Evolutionary conservation across 192 early-diverging fungal species (phyloP).

Genomic region (Podila epigama): DNA sequence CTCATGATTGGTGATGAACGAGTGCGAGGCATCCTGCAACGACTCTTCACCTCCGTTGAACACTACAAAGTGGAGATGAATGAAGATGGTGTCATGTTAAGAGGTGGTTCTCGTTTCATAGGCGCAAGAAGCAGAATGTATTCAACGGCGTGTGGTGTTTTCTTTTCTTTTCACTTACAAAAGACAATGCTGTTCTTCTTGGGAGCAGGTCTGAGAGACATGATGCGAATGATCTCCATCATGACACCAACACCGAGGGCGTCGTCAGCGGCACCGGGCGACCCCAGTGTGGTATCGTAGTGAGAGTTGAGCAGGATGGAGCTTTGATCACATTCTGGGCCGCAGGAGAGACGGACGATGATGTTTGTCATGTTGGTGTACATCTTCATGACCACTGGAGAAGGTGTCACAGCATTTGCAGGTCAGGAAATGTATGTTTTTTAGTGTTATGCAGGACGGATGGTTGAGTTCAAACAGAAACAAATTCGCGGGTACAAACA

Average conservation of each 20-base stretch:
- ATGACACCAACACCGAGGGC: slow-evolving; percentile 75
- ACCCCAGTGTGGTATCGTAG: slow-evolving; percentile 70
- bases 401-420: background rate
- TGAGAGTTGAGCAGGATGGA: slow-evolving; percentile 76
- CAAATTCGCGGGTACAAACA: no score
- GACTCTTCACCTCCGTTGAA: slow-evolving; percentile 85
- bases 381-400: slow-evolving; percentile 65
- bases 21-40: slow-evolving; percentile 78
- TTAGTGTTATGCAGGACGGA: no score
- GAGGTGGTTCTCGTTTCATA: no score
- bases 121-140: no score
- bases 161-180: no score
- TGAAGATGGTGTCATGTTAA: background rate
- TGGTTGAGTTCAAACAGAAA: slow-evolving; percentile 1
- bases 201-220: slow-evolving; percentile 49
- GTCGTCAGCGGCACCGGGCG: slow-evolving; percentile 70
- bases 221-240: slow-evolving; percentile 68
- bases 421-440: no score
- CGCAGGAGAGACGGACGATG: slow-evolving; percentile 74
- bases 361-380: slow-evolving; percentile 79
- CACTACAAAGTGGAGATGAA: slow-evolving; percentile 35
- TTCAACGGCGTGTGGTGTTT: no score
- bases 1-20: slow-evolving; percentile 71
- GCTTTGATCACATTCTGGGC: slow-evolving; percentile 67
- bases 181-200: slow-evolving; percentile 63